phyloP scores from a whole-genome alignment of 331 rosid species.

The Telfairia occidentalis region DNA sequence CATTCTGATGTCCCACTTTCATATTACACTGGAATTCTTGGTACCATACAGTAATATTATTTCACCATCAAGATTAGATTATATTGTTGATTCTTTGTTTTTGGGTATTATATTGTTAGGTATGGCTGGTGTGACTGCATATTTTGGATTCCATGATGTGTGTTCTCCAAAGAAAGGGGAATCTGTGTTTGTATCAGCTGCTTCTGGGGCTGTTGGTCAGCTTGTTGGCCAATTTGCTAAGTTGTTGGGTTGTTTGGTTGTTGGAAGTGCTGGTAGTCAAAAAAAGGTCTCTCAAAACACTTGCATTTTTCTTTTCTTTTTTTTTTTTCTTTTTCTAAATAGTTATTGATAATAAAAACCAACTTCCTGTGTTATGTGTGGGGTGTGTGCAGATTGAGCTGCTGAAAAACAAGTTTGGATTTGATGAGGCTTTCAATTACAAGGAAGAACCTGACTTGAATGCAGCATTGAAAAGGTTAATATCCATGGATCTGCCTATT shows the following conservation, averaged over 20 bases:
- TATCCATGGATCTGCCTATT: too few species aligned
- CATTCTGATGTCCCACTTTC: conserved; percentile 23
- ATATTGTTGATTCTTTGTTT: too few species aligned
- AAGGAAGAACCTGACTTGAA: conserved; percentile 16
- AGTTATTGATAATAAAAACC: not conserved
- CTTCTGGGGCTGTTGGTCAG: not conserved
- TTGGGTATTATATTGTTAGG: too few species aligned
- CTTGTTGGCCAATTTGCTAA: conserved; percentile 3
- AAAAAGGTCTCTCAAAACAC: not conserved
- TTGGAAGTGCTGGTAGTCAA: conserved; percentile 3
- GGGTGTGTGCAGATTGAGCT: too few species aligned
- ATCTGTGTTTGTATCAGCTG: not conserved
- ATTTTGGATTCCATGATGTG: not conserved
- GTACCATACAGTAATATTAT: not conserved
- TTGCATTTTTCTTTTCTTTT: not conserved
- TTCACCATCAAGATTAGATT: too few species aligned
- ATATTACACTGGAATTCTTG: conserved; percentile 23
- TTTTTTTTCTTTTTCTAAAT: not conserved
- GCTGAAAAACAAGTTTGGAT: not conserved
- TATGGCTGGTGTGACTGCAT: not conserved
- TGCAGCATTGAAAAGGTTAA: conserved; percentile 9
- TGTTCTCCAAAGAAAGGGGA: conserved; percentile 5
- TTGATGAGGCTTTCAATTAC: not conserved
- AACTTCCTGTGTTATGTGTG: too few species aligned
- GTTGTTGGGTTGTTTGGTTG: not conserved